A percentile compares a stretch with the other conserved stretches of the same genome.
Evolutionary conservation across 345 rosid species (phyloP).

Genomic region (Atalantia buxifolia): DNA sequence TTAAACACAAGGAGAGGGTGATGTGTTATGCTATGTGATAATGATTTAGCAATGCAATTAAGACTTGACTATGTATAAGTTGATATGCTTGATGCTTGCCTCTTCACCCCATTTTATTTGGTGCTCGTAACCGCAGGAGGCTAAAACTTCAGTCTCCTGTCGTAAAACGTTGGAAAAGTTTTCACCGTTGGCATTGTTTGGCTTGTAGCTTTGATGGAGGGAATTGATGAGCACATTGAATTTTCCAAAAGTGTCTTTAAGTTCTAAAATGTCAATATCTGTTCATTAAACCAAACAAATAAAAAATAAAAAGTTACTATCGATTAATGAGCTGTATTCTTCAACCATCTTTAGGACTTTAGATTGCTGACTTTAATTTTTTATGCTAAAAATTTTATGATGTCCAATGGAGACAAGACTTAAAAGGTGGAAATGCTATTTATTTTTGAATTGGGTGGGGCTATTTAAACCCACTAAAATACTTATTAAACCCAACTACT

Average conservation of each 20-base stretch:
- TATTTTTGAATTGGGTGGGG: no score
- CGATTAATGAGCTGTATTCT: no score
- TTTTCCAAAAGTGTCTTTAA: slow-evolving; percentile 27
- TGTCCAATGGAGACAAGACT: no score
- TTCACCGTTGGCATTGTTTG: neutral
- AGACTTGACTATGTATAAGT: neutral
- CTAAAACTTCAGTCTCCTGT: slow-evolving; percentile 2
- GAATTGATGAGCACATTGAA: slow-evolving; percentile 30
- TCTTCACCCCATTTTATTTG: slow-evolving; percentile 9
- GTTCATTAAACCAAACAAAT: neutral
- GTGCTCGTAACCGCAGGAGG: slow-evolving; percentile 1
- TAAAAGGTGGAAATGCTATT: no score
- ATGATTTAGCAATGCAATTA: neutral
- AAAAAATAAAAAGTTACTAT: no score
- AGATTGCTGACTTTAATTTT: no score
- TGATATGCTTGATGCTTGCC: neutral
- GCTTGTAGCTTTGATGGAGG: slow-evolving; percentile 5
- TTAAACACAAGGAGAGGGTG: neutral
- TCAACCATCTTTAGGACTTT: no score
- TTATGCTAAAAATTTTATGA: no score
- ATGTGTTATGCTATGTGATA: neutral
- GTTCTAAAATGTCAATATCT: slow-evolving; percentile 16
- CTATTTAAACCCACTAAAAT: no score
- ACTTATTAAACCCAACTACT: no score
- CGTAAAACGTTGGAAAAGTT: neutral